A percentile compares a stretch with the other conserved stretches of the same genome.
Evolutionary conservation across 768 basidiomycete genomes (phyloP).

Genomic region (Gymnopilus dilepis): DNA sequence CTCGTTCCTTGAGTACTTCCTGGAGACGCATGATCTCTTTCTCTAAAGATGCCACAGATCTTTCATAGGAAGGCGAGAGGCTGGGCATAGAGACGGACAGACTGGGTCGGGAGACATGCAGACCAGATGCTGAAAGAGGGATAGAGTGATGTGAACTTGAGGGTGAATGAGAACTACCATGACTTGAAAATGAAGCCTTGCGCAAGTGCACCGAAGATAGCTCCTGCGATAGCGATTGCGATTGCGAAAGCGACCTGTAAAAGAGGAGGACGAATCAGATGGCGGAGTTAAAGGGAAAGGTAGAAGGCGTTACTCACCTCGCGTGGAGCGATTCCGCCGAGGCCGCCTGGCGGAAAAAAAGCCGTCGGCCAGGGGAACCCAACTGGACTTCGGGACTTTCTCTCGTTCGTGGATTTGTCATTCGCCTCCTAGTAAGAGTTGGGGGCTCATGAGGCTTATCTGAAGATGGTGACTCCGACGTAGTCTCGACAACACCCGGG

Average conservation of each 20-base stretch:
- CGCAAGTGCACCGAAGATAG: slow-evolving; percentile 87
- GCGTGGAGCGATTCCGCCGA: slow-evolving; percentile 88
- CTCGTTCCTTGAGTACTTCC: slow-evolving; percentile 88
- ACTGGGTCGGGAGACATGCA: slow-evolving; percentile 51
- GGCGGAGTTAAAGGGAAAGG: slow-evolving; percentile 14
- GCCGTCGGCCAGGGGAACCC: slow-evolving; percentile 62
- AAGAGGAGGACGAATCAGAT: slow-evolving; percentile 22
- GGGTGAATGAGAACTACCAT: slow-evolving; percentile 66
- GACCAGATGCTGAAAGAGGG: slow-evolving; percentile 52
- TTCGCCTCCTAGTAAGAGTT: slow-evolving; percentile 54
- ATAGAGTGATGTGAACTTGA: slow-evolving; percentile 65
- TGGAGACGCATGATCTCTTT: slow-evolving; percentile 96
- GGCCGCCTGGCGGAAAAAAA: slow-evolving; percentile 89
- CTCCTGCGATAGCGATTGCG: slow-evolving; percentile 97
- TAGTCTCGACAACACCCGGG: slow-evolving; percentile 38
- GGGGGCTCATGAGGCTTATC: slow-evolving; percentile 48
- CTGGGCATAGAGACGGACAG: slow-evolving; percentile 62
- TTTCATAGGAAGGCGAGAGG: slow-evolving; percentile 54
- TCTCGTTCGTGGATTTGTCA: slow-evolving; percentile 52
- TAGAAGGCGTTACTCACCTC: slow-evolving; percentile 54
- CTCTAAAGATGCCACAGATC: slow-evolving; percentile 86
- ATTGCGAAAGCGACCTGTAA: slow-evolving; percentile 86
- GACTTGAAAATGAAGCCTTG: slow-evolving; percentile 80
- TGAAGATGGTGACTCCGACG: slow-evolving; percentile 44
- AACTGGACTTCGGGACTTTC: slow-evolving; percentile 55